These are phyloP conservation scores for Thraustochytrium sp. DNA, from an alignment of 352 stramenopile genomes.

Conservation along the genomic window DNA sequence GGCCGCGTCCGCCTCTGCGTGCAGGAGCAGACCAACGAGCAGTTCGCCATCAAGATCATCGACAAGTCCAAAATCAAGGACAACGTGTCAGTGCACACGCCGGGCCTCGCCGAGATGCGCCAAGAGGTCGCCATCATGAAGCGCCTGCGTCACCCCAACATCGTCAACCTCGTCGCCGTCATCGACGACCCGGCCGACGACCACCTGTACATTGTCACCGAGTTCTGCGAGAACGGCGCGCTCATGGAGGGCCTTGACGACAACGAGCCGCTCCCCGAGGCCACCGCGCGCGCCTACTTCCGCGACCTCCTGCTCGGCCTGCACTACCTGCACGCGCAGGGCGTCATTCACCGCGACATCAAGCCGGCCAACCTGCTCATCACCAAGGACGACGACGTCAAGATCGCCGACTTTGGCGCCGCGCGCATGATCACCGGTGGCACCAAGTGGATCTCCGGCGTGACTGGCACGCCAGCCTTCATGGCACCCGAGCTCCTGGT, in stretches of 20 bases:
- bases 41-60: slow-evolving; percentile 48
- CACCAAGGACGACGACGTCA: slow-evolving; percentile 68
- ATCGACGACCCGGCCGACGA: slow-evolving; percentile 76
- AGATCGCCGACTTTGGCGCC: slow-evolving; percentile 80
- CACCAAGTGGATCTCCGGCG: slow-evolving; percentile 45
- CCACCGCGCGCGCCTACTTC: slow-evolving; percentile 71
- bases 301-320: slow-evolving; percentile 76
- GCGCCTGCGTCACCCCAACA: slow-evolving; percentile 84
- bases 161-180: slow-evolving; percentile 85
- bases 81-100: slow-evolving; percentile 53
- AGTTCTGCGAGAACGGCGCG: slow-evolving; percentile 85
- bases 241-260: slow-evolving; percentile 74
- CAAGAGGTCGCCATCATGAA: slow-evolving; percentile 93
- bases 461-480: slow-evolving; percentile 58
- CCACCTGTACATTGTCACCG: slow-evolving; percentile 89
- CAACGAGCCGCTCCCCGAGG: slow-evolving; percentile 61
- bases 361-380: slow-evolving; percentile 80
- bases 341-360: slow-evolving; percentile 84
- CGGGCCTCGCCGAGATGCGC: slow-evolving; percentile 61
- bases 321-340: slow-evolving; percentile 85
- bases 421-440: slow-evolving; percentile 72
- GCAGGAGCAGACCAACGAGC: slow-evolving; percentile 11
- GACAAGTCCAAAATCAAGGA: slow-evolving; percentile 53
- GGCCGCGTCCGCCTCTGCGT: slow-evolving; percentile 53
- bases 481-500: slow-evolving; percentile 85